phyloP scores from a whole-genome alignment of 352 stramenopile genomes.

The Globisporangium emineosum region DNA sequence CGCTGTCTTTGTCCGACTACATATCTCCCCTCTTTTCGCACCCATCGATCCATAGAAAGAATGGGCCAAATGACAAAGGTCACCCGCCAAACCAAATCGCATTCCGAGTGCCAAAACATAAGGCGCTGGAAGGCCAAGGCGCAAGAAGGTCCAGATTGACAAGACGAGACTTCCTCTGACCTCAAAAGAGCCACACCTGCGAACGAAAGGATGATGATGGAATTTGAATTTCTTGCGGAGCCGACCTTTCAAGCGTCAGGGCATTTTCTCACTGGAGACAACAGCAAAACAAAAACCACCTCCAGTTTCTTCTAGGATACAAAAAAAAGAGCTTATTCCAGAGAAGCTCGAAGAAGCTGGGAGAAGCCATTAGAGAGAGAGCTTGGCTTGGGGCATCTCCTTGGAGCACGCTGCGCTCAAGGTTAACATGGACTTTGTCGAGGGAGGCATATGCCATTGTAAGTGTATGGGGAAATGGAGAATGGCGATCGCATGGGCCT shows the following conservation, averaged over 20 bases:
- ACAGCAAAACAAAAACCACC: neutral
- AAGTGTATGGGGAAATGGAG: neutral
- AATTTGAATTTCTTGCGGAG: neutral
- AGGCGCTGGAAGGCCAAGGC: neutral
- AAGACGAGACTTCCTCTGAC: neutral
- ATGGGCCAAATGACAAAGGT: neutral
- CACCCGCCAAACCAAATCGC: neutral
- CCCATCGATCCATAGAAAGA: constrained; percentile 1
- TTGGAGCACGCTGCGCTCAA: neutral
- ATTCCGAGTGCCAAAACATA: neutral
- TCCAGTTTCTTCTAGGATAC: neutral
- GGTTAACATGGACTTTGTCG: neutral
- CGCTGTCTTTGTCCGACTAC: neutral
- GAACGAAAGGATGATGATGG: neutral
- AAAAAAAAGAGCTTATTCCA: neutral
- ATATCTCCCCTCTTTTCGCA: neutral
- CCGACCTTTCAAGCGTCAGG: neutral
- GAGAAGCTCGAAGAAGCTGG: neutral
- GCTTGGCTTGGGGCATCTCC: neutral
- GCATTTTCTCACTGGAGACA: neutral
- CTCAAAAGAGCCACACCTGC: neutral
- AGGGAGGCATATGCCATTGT: neutral
- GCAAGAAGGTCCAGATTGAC: neutral
- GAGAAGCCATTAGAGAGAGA: neutral
- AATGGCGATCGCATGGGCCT: neutral